A percentile compares a stretch with the other conserved stretches of the same genome.
Conservation (phyloP, 169 alveolate genomes). For the Plasmodium coatneyi region DNA sequence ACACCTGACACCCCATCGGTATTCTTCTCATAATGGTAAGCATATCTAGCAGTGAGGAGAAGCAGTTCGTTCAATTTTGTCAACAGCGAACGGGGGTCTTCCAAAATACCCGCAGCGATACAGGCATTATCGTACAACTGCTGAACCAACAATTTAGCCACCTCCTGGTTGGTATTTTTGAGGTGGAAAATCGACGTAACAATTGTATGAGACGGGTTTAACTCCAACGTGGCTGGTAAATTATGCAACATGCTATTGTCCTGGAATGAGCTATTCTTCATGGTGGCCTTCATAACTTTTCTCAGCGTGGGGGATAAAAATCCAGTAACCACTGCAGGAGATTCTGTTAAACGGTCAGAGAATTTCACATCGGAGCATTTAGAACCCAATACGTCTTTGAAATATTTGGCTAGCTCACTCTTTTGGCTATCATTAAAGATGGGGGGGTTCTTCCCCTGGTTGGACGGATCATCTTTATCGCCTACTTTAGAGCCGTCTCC, state of each 20-base stretch:
- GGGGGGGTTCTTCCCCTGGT: conserved; percentile 48
- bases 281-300: conserved; percentile 87
- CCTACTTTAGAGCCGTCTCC: conserved; percentile 25
- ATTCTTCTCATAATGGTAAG: conserved; percentile 78
- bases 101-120: conserved; percentile 93
- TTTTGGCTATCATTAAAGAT: conserved; percentile 77
- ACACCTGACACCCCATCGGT: conserved; percentile 6
- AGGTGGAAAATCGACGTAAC: conserved; percentile 81
- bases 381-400: conserved; percentile 79
- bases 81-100: conserved; percentile 91
- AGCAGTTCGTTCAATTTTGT: conserved; percentile 87
- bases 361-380: conserved; percentile 89
- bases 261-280: conserved; percentile 83
- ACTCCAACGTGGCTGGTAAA: conserved; percentile 88
- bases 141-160: conserved; percentile 84
- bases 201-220: conserved; percentile 87
- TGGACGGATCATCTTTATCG: conserved; percentile 74
- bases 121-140: conserved; percentile 92
- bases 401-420: conserved; percentile 18
- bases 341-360: conserved; percentile 88
- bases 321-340: conserved; percentile 93
- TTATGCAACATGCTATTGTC: conserved; percentile 78
- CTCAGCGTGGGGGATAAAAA: conserved; percentile 89
- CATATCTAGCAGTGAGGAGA: conserved; percentile 84
- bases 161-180: conserved; percentile 80